Base-by-base conservation (phyloP, 2,329 filamentous ascomycete genomes). In the Alternaria gansuensis region DNA sequence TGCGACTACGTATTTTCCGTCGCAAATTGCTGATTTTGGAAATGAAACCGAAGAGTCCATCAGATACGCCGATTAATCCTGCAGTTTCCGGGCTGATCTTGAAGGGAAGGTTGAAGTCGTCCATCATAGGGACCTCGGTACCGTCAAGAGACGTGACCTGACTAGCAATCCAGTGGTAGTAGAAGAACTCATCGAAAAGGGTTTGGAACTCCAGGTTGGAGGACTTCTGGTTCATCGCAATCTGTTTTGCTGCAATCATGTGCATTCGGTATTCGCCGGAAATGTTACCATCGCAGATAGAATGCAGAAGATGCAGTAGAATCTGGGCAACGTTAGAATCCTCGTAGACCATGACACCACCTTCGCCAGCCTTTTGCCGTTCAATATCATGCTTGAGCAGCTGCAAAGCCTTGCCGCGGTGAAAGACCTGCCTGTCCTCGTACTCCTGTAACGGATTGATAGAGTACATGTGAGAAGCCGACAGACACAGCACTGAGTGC, bases 401-500 rank as follows among this genome's bases (percentile, higher is more conserved):
- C 63, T 85, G 82, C 54, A 82, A 77, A 21, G 74, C 74, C 54
- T 73, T 74, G 57, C 74, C 74, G 37, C 74, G 68, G 44, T 77
- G 74, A 56, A 69, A 74, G 14, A 65, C 67, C 64, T 86, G 85
- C 41, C 86, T 80, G 56, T 85, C 80, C 55, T 82, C 81, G 65
- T 84, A 81, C 31, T 80, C 80, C 37, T 81, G 78, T 52, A 82
- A 81, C 1, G 82, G 81, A 58, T 81, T 81, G 13, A 82, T 75
- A 8, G 81, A 82, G n/a, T 82, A 82, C 51, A 88, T 76, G 69
- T 96, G 92, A 60, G 88, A 92, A 67, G 91, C 91, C 36, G 92
- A 91, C 8, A 97, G 83, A 43, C 91, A 92, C 52, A 97, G 84
- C 49, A 97, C 87, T 10, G 92, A 95, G 75, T 97, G 93, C 92